Evolutionary conservation across 1,284 basidiomycete genomes (phyloP), one percentile per base, ranked within the genome.

Genomic region (Papiliotrema laurentii): DNA sequence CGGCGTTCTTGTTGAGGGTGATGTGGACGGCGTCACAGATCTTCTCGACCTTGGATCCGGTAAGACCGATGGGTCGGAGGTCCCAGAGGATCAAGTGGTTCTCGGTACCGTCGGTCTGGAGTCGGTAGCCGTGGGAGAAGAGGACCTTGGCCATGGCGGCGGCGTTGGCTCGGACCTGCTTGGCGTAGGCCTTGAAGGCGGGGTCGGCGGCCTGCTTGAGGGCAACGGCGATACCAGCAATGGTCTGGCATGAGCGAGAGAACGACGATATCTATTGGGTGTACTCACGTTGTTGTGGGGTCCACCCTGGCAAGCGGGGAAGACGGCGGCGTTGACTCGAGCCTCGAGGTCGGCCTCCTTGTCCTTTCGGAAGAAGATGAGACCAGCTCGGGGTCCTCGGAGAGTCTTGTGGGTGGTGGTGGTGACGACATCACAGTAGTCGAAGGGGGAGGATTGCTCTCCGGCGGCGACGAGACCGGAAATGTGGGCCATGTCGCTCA

Each of bases 281-380:
- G 13, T n/a, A 74, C 81, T 50, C 57, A 87, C 86, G 80, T 97
- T 94, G 81, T 98, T 98, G 81, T 98, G 96, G 43, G 96, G 96
- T 45, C 96, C 96, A 78, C 96, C 96, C 79, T 98, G 96, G 83
- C 94, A 98, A 39, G 96, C 96, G 50, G 96, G 96, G 86, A 99
- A 99, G 62, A 99, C 96, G 56, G 96, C 92, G 41, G 93, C 89
- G 75, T 98, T 98, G 68, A 99, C 85, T 50, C 91, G 87, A 47
- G 87, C 87, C 81, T 98, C 94, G 47, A 98, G 82, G 68, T 97
- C 82, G 58, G 75, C 54, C 66, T 89, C 83, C 63, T 85, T 83
- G 75, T 97, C 92, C 78, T 89, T 97, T 75, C 87, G 83, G 86
- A 96, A 99, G 83, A 99, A 99, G 79, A 99, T 90, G 62, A 99